These are phyloP conservation scores for Citrus australasica DNA, from an alignment of 345 rosid species.

Conservation along the genomic window DNA sequence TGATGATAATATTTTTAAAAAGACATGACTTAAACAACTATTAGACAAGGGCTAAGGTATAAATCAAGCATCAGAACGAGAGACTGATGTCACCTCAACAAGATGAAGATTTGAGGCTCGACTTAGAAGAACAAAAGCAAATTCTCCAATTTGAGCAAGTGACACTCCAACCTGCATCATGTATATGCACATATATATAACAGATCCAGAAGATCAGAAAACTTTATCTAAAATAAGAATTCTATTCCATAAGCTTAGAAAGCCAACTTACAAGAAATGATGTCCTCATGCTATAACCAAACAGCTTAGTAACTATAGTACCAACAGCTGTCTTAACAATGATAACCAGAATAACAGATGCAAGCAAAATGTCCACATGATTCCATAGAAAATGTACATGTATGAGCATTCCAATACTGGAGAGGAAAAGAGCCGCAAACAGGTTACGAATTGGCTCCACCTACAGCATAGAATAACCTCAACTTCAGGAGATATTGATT, in stretches of 20 bases:
- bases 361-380: conserved; percentile 95
- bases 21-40: neutral
- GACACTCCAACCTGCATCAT: conserved; percentile 68
- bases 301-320: conserved; percentile 63
- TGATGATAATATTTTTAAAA: neutral
- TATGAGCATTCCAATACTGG: conserved; percentile 99
- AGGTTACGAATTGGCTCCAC: conserved; percentile 98
- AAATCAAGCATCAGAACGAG: neutral
- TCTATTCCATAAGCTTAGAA: conserved; percentile 9
- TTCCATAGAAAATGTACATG: conserved; percentile 97
- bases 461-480: conserved; percentile 32
- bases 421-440: conserved; percentile 94
- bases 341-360: conserved; percentile 87
- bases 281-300: conserved; percentile 78
- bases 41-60: neutral
- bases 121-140: conserved; percentile 90
- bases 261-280: conserved; percentile 77
- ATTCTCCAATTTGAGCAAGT: conserved; percentile 99
- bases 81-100: conserved; percentile 57
- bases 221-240: neutral
- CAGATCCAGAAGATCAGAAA: neutral
- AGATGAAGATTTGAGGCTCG: conserved; percentile 95
- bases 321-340: conserved; percentile 86
- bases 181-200: neutral
- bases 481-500: neutral